Evolutionary conservation across 495 filamentous ascomycete species (phyloP), one percentile per base, ranked within the genome.

Genomic region (Copromyces sp.): DNA sequence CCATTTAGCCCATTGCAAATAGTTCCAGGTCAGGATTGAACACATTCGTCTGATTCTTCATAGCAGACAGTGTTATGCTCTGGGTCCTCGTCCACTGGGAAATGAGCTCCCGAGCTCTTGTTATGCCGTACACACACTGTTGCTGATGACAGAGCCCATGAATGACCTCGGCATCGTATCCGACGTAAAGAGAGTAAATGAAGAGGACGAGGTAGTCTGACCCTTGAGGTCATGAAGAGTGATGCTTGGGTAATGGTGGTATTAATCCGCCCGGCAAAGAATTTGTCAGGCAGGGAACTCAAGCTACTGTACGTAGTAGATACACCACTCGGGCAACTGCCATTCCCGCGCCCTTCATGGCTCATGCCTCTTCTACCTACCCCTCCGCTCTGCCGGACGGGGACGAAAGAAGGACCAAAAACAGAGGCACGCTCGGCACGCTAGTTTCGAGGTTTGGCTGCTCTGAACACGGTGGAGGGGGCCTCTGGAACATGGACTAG

Each of bases 61-160:
- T 77, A 74, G 65, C 39, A 78, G 44, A 68, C 65, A 9, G 44
- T 77, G 73, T 68, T 78, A 79, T 76, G 73, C 37, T 71, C 59
- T 76, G 53, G 72, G 59, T 73, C 29, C 14, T 35, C 20, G 37
- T 65, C 29, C 53, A 65, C 29, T 61, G 53, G 53, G 53, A 65
- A 65, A 65, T 65, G 24, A 65, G 29, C 53, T 12, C 24, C 32
- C 35, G 37, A 65, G 29, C 53, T 35, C 53, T 35, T 24, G 3
- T 65, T 35, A 35, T 70, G 38, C 47, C 70, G 32, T 72, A 44
- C 41, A 69, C 32, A 39, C 65, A 41, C 71, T 20, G 53, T 65
- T 65, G 29, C 68, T 32, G 6, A 16, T 32, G 42, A 42, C 71
- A 53, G 59, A 42, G 45, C n/a, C 38, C 70, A 71, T 68, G 41